A percentile compares a stretch with the other conserved stretches of the same genome.
Evolutionary conservation across 2,329 filamentous ascomycete species (phyloP).

Genomic region (Cladosporium oxysporum): DNA sequence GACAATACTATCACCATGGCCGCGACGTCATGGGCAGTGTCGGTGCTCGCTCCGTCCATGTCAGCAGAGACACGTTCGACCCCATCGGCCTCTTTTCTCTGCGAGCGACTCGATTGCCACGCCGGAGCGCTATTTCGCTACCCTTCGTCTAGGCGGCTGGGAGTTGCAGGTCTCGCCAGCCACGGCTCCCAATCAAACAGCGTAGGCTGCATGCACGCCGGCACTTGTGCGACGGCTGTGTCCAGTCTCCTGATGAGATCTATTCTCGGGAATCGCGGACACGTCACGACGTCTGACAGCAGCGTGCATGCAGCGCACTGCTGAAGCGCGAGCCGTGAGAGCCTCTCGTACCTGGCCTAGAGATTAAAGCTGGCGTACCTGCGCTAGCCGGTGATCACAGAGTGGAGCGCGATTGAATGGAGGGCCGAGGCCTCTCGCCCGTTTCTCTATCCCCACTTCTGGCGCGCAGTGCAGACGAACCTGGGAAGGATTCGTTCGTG

Average conservation of each 20-base stretch:
- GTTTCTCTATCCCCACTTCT: not conserved
- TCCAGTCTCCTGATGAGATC: slow-evolving; percentile 5
- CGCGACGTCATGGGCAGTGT: slow-evolving; percentile 8
- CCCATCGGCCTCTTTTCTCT: not conserved
- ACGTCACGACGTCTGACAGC: slow-evolving; percentile 17
- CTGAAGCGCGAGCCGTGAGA: not conserved
- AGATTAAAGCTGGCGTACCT: slow-evolving; percentile 13
- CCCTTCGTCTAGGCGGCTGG: not conserved
- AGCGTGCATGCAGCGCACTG: slow-evolving; percentile 5
- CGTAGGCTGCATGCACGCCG: slow-evolving; percentile 1
- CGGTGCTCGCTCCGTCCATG: not conserved
- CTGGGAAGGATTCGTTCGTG: not conserved
- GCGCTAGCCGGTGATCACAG: slow-evolving; percentile 15
- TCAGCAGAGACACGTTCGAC: slow-evolving; percentile 9
- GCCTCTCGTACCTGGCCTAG: slow-evolving; percentile 11
- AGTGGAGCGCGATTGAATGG: slow-evolving; percentile 6
- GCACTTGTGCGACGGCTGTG: slow-evolving; percentile 15
- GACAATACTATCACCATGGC: slow-evolving; percentile 9
- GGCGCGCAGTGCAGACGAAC: not conserved
- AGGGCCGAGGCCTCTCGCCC: slow-evolving; percentile 11
- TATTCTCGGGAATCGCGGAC: slow-evolving; percentile 11
- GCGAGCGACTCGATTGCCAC: slow-evolving; percentile 7
- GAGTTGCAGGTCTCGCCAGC: slow-evolving; percentile 3
- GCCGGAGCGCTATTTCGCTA: slow-evolving; percentile 1
- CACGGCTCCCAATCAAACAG: slow-evolving; percentile 4